phyloP scores from a whole-genome alignment of 2,329 filamentous ascomycete genomes.

The Fusarium sp. region DNA sequence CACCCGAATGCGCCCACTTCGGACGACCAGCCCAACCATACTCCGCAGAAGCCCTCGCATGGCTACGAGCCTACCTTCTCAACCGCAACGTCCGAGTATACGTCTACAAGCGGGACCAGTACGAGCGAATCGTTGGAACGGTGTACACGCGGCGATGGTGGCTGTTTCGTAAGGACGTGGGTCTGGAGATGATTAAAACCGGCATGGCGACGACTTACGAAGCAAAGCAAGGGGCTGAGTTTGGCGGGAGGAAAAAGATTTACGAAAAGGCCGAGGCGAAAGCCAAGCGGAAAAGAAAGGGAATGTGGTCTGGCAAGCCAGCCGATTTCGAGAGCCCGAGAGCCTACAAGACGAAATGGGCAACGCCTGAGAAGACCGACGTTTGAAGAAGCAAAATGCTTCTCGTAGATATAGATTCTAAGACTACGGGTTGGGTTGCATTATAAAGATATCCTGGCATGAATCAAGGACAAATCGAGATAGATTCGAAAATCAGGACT shows the following conservation, averaged over 20 bases:
- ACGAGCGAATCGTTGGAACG: slow-evolving; percentile 89
- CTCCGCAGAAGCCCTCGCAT: slow-evolving; percentile 83
- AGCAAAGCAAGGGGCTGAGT: slow-evolving; percentile 90
- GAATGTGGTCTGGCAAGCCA: slow-evolving; percentile 81
- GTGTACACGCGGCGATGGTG: slow-evolving; percentile 78
- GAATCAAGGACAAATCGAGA: slow-evolving; percentile 5
- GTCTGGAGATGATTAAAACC: slow-evolving; percentile 87
- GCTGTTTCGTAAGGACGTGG: slow-evolving; percentile 83
- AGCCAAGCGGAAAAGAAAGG: slow-evolving; percentile 75
- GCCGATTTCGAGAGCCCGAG: slow-evolving; percentile 84
- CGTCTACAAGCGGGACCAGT: slow-evolving; percentile 90
- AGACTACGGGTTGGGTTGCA: slow-evolving; percentile 21
- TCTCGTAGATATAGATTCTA: slow-evolving; percentile 11
- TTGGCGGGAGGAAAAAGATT: slow-evolving; percentile 77
- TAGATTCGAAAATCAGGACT: neutral
- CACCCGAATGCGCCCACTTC: slow-evolving; percentile 94
- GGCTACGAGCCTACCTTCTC: slow-evolving; percentile 81
- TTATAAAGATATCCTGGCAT: slow-evolving; percentile 18
- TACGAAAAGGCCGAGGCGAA: slow-evolving; percentile 77
- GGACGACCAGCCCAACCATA: slow-evolving; percentile 89
- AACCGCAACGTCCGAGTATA: slow-evolving; percentile 84
- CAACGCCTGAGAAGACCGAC: slow-evolving; percentile 40
- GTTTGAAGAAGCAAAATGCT: slow-evolving; percentile 29
- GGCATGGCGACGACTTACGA: slow-evolving; percentile 95
- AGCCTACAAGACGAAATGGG: slow-evolving; percentile 79